Conservation (phyloP, 2,329 filamentous ascomycete species). For the Didymella segeticola region DNA sequence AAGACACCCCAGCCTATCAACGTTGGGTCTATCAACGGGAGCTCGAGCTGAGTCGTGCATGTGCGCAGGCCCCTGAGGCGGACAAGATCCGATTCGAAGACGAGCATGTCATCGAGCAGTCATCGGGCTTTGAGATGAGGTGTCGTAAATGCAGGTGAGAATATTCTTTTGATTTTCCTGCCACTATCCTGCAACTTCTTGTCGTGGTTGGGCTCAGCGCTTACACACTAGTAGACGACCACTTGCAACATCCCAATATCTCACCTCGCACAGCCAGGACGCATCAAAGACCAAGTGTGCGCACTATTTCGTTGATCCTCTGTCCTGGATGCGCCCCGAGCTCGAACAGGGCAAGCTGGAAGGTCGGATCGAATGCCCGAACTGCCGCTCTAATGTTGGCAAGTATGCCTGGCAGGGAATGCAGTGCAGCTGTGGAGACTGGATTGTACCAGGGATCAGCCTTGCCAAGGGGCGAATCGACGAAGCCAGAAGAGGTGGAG, state of each 20-base stretch:
- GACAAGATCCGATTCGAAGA: slow-evolving; percentile 83
- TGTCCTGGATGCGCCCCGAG: slow-evolving; percentile 91
- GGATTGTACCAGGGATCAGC: slow-evolving; percentile 90
- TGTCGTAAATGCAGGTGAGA: slow-evolving; percentile 88
- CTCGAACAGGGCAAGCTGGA: slow-evolving; percentile 84
- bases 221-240: slow-evolving; percentile 56
- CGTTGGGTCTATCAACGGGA: slow-evolving; percentile 74
- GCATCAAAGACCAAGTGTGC: slow-evolving; percentile 62
- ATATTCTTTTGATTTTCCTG: slow-evolving; percentile 14
- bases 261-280: slow-evolving; percentile 66
- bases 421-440: slow-evolving; percentile 86
- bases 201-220: slow-evolving; percentile 27
- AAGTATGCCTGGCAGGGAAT: slow-evolving; percentile 97
- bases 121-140: slow-evolving; percentile 67
- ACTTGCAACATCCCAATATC: slow-evolving; percentile 70
- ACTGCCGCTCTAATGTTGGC: slow-evolving; percentile 83
- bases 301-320: slow-evolving; percentile 88
- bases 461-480: slow-evolving; percentile 84
- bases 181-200: slow-evolving; percentile 15
- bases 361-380: slow-evolving; percentile 84
- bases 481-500: slow-evolving; percentile 57
- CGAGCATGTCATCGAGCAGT: slow-evolving; percentile 57
- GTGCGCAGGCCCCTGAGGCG: slow-evolving; percentile 78
- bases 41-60: slow-evolving; percentile 71
- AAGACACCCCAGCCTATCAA: slow-evolving; percentile 78